Percentiles rank a stretch among this genome's conserved stretches.
phyloP scores from a whole-genome alignment of 495 filamentous ascomycete genomes.

The Oidiodendron maius region DNA sequence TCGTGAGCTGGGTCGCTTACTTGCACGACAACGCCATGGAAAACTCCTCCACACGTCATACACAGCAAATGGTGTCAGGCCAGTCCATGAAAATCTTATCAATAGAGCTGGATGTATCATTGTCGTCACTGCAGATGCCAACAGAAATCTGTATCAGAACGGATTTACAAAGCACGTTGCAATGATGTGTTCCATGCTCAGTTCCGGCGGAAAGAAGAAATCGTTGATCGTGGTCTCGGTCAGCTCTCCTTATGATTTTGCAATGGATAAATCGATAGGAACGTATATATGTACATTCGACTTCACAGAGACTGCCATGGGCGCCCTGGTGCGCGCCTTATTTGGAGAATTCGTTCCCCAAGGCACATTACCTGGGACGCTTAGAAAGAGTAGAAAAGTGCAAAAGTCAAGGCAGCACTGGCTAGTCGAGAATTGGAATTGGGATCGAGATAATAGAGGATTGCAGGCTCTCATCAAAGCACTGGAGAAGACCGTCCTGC shows the following conservation, averaged over 20 bases:
- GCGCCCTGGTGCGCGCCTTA: conserved; percentile 71
- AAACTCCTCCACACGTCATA: conserved; percentile 87
- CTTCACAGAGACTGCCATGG: conserved; percentile 85
- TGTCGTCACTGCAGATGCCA: conserved; percentile 83
- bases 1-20: conserved; percentile 70
- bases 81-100: conserved; percentile 84
- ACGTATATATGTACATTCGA: conserved; percentile 93
- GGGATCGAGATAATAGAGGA: conserved; percentile 64
- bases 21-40: conserved; percentile 74
- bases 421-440: conserved; percentile 81
- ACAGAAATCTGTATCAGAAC: conserved; percentile 82
- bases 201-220: conserved; percentile 53
- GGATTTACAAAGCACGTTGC: conserved; percentile 89
- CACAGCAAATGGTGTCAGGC: conserved; percentile 81
- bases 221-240: conserved; percentile 81
- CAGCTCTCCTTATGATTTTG: conserved; percentile 91
- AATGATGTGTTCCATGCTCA: conserved; percentile 73
- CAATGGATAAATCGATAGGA: conserved; percentile 78
- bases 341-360: conserved; percentile 71
- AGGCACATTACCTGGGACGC: conserved; percentile 71
- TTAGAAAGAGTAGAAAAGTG: conserved; percentile 75
- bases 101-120: conserved; percentile 80
- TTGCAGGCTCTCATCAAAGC: conserved; percentile 62
- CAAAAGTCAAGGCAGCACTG: conserved; percentile 79
- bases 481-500: conserved; percentile 51